Evolutionary conservation across 495 filamentous ascomycete species (phyloP).

Genomic region (Sphaerosporella brunnea): DNA sequence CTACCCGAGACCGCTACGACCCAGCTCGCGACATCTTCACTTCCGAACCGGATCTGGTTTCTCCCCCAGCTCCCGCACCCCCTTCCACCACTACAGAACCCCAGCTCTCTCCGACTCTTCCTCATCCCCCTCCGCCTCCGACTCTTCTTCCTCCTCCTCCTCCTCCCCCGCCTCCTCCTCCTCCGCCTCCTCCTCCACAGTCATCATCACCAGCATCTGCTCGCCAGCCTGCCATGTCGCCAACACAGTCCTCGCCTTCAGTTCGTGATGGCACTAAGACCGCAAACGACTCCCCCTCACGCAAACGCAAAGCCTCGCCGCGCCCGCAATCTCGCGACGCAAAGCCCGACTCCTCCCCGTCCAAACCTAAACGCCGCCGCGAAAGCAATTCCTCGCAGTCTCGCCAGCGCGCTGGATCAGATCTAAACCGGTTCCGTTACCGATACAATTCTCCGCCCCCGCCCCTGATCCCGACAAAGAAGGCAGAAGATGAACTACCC

Average conservation of each 20-base stretch:
- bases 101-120: neutral
- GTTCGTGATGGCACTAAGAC: too few relatives aligned
- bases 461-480: slow-evolving; percentile 6
- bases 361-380: neutral
- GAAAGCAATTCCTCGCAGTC: neutral
- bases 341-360: neutral
- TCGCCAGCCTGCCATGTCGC: neutral
- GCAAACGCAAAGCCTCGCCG: slow-evolving; percentile 6
- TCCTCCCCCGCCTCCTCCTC: neutral
- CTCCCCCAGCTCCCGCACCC: neutral
- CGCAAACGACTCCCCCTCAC: slow-evolving; percentile 1
- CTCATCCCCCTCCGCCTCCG: neutral
- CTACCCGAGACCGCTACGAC: slow-evolving; percentile 24
- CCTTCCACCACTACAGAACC: neutral
- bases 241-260: neutral
- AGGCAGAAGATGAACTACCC: slow-evolving; percentile 21
- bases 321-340: neutral
- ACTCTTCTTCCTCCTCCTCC: too few relatives aligned
- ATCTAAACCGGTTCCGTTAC: too few relatives aligned
- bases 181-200: too few relatives aligned
- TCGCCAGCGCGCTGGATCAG: too few relatives aligned
- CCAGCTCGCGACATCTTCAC: slow-evolving; percentile 30
- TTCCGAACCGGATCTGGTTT: slow-evolving; percentile 5
- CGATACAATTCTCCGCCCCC: slow-evolving; percentile 19
- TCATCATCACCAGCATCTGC: neutral